Evolutionary conservation across 2,329 filamentous ascomycete species (phyloP).

Genomic region (Talaromyces pinophilus): DNA sequence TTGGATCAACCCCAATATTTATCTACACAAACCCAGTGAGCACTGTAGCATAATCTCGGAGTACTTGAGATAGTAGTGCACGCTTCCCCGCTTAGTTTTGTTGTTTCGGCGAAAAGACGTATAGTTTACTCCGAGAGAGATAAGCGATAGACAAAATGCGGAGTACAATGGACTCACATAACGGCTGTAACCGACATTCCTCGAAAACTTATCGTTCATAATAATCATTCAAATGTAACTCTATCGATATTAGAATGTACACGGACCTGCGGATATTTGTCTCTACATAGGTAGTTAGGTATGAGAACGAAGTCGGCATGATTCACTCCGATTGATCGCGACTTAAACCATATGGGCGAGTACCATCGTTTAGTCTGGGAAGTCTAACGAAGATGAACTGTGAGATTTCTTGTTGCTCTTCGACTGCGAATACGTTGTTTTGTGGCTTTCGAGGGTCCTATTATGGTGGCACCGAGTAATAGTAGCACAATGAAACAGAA

Average conservation of each 20-base stretch:
- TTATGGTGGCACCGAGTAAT: background rate
- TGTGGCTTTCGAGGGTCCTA: background rate
- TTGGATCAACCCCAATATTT: background rate
- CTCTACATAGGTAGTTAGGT: background rate
- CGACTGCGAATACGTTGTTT: background rate
- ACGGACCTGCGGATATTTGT: background rate
- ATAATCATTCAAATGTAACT: background rate
- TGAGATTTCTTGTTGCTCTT: background rate
- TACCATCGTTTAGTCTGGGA: background rate
- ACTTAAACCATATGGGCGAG: background rate
- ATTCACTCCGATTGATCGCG: background rate
- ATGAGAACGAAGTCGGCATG: background rate
- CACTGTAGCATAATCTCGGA: background rate
- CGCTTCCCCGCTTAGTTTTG: background rate
- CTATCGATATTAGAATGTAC: background rate
- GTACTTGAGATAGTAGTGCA: background rate
- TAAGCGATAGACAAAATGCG: background rate
- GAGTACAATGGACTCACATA: background rate
- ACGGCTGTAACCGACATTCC: constrained; percentile 7
- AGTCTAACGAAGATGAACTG: background rate
- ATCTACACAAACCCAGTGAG: background rate
- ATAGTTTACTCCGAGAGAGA: constrained; percentile 11
- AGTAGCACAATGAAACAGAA: background rate
- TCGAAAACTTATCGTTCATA: background rate
- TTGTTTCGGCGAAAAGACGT: background rate